Evolutionary conservation across 2,329 filamentous ascomycete species (phyloP).

Genomic region (Clarireedia hainanense): DNA sequence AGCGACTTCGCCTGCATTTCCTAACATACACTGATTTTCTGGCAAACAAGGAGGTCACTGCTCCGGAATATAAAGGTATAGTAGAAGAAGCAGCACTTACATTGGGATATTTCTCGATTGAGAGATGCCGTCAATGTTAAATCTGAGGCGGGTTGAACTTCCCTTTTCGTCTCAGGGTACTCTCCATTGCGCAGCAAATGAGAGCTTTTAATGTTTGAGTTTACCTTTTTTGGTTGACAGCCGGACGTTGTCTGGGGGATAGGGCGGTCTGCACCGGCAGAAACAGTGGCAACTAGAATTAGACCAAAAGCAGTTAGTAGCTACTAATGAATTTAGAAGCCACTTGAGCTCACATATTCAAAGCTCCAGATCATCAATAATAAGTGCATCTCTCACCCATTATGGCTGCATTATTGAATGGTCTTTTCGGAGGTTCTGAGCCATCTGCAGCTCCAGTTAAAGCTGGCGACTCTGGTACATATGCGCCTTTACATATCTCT

Average conservation of each 20-base stretch:
- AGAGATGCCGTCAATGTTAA: too few species aligned
- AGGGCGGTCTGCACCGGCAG: not conserved
- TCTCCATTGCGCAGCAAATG: too few species aligned
- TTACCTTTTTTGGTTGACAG: not conserved
- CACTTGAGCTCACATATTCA: conserved; percentile 1
- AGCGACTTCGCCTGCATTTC: too few species aligned
- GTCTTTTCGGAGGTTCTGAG: conserved; percentile 62
- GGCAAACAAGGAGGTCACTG: too few species aligned
- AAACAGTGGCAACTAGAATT: not conserved
- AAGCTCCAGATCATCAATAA: conserved; percentile 11
- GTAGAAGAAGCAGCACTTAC: too few species aligned
- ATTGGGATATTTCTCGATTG: too few species aligned
- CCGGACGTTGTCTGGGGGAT: conserved; percentile 4
- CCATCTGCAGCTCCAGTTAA: conserved; percentile 43
- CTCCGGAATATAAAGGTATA: too few species aligned
- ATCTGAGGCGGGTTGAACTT: too few species aligned
- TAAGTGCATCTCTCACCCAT: conserved; percentile 6
- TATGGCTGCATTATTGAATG: conserved; percentile 36
- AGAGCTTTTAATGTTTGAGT: too few species aligned
- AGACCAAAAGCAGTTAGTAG: not conserved
- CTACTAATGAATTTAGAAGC: not conserved
- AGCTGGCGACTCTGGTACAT: conserved; percentile 54
- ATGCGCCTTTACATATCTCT: conserved; percentile 23
- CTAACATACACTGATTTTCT: too few species aligned
- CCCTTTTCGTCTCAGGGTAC: too few species aligned